Base-by-base conservation (phyloP, 306 rosid species). In the Benincasa hispida region DNA sequence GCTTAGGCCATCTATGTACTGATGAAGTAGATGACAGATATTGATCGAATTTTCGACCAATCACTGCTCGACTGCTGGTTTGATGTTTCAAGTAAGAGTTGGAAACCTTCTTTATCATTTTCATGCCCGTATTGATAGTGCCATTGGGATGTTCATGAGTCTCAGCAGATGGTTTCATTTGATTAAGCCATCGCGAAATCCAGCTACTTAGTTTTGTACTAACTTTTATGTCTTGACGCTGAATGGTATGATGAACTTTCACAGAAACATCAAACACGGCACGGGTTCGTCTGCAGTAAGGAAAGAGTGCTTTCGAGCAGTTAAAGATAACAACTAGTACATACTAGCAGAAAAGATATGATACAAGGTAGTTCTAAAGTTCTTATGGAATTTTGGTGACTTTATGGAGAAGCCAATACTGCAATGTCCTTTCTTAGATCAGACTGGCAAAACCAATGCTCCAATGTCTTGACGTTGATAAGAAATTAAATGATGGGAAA, bases 81-180 rank as follows among this genome's bases (percentile, higher is more conserved):
- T 59, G 59, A 80, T 76, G 83, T 76, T 94, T 90, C 78, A 61
- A 77, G 35, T 67, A 82, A 78, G 89, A 60, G 45, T 73, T 77
- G 32, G 78, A 70, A 45, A 53, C 81, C 69, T 81, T 81, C 79
- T 86, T 89, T 39, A 82, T 78, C 80, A 53, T 58, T 56, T 59
- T 79, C 74, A 75, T 79, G 75, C 80, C 72, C 17, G 24, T 19
- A 6, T 88, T 78, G 79, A 63, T 61, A 76, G 77, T 53, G 77
- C 80, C 76, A 21, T 18, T 42, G 13, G 72, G 35, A 41, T 82
- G 84, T 32, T 86, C 80, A 1, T 93, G 99, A 79, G 87, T 89
- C 81, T 86, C 86, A 76, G 97, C 98, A 19, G 96, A 87, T 25
- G 96, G 99, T 76, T 94, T 94, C 82, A 83, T 77, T 56, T 86